Conservation (phyloP, 2,329 filamentous ascomycete species). For the Zymoseptoria brevis region DNA sequence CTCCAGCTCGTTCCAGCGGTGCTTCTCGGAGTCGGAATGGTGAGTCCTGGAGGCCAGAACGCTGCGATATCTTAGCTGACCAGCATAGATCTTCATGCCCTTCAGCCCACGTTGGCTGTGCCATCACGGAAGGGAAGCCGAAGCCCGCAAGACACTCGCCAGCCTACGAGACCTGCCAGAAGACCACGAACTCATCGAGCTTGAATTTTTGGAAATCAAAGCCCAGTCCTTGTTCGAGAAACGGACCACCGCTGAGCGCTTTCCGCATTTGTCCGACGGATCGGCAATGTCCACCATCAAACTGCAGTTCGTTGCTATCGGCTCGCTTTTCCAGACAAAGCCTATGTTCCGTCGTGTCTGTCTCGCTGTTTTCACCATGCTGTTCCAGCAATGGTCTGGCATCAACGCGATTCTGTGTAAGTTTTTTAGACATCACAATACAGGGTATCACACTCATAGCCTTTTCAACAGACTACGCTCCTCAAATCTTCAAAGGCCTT, state of each 20-base stretch:
- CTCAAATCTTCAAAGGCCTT: slow-evolving; percentile 41
- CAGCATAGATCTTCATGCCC: slow-evolving; percentile 53
- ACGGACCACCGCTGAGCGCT: slow-evolving; percentile 57
- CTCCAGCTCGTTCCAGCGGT: slow-evolving; percentile 62
- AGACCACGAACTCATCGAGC: slow-evolving; percentile 60
- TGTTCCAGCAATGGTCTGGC: slow-evolving; percentile 46
- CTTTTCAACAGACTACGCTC: slow-evolving; percentile 35
- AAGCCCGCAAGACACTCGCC: slow-evolving; percentile 57
- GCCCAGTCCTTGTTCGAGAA: slow-evolving; percentile 73
- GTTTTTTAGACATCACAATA: too few species aligned
- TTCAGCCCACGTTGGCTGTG: slow-evolving; percentile 70
- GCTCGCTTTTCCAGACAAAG: slow-evolving; percentile 54
- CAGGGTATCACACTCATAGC: too few species aligned
- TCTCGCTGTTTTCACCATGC: slow-evolving; percentile 45
- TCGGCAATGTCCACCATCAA: slow-evolving; percentile 51
- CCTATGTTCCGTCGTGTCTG: slow-evolving; percentile 61
- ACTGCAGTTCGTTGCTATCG: slow-evolving; percentile 61
- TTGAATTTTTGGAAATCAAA: slow-evolving; percentile 79
- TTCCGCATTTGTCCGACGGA: slow-evolving; percentile 55
- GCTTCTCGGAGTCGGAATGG: slow-evolving; percentile 60
- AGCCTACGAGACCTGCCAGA: slow-evolving; percentile 53
- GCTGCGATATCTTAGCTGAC: neutral
- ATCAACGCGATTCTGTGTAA: slow-evolving; percentile 37
- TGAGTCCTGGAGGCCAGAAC: slow-evolving; percentile 24
- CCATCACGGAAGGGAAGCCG: slow-evolving; percentile 60